phyloP scores from a whole-genome alignment of 164 flowering plant species.

The Vitis rotundifolia region DNA sequence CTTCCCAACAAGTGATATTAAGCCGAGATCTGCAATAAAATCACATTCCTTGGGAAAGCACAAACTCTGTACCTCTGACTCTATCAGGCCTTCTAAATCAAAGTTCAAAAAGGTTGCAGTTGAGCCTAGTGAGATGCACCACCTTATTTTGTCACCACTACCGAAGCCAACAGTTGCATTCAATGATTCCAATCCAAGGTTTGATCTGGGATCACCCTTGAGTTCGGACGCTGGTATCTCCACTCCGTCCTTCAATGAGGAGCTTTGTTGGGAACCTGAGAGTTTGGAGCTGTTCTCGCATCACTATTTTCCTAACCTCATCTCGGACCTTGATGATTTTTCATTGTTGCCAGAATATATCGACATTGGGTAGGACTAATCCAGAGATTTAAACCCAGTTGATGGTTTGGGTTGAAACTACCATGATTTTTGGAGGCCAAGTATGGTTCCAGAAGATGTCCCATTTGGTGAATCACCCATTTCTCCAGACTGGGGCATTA shows the following conservation, averaged over 20 bases:
- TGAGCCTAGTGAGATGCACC: conserved; percentile 31
- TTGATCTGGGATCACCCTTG: conserved; percentile 15
- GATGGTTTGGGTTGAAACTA: neutral
- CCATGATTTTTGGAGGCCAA: neutral
- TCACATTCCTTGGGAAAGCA: conserved; percentile 62
- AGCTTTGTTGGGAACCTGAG: conserved; percentile 13
- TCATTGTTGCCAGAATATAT: conserved; percentile 34
- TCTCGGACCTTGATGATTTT: conserved; percentile 53
- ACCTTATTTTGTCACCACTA: conserved; percentile 17
- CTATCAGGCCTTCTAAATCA: conserved; percentile 48
- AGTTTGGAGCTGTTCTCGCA: conserved; percentile 21
- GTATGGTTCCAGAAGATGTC: neutral
- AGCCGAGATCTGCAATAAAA: conserved; percentile 43
- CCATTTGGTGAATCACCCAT: neutral
- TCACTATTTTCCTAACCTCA: conserved; percentile 34
- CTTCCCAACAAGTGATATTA: conserved; percentile 50
- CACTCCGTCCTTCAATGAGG: conserved; percentile 18
- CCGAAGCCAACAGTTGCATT: conserved; percentile 8
- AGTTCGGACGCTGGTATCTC: conserved; percentile 16
- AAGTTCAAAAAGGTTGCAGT: conserved; percentile 37
- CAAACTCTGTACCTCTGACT: conserved; percentile 53
- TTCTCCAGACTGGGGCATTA: neutral
- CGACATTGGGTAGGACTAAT: conserved; percentile 49
- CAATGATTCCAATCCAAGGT: conserved; percentile 19
- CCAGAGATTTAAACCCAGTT: neutral